Evolutionary conservation across 129 eudicot genomes (phyloP).

Genomic region (Rutidosis leptorrhynchoides): DNA sequence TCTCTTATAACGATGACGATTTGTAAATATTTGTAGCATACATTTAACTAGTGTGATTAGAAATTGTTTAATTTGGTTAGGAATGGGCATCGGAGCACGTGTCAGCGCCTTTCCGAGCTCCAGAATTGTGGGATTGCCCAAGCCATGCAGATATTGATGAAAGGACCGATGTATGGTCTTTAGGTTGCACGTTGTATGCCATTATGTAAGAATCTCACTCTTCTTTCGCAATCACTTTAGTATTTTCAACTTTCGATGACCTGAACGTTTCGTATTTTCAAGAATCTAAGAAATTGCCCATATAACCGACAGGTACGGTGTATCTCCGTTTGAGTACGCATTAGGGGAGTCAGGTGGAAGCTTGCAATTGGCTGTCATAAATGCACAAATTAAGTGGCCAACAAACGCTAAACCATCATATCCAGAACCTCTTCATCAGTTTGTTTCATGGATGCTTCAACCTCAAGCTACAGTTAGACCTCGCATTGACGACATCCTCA

Average conservation of each 20-base stretch:
- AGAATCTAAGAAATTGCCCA: not conserved
- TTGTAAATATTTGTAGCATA: not conserved
- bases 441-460: conserved; percentile 95
- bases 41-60: not conserved
- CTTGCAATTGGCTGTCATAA: conserved; percentile 78
- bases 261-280: not conserved
- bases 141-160: conserved; percentile 92
- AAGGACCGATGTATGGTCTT: conserved; percentile 91
- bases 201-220: conserved; percentile 62
- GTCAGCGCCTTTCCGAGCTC: conserved; percentile 91
- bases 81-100: conserved; percentile 99
- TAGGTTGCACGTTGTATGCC: conserved; percentile 89
- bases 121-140: conserved; percentile 98
- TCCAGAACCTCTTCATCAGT: conserved; percentile 88
- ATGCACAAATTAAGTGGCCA: conserved; percentile 93
- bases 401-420: conserved; percentile 68
- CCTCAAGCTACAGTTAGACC: conserved; percentile 87
- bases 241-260: not conserved
- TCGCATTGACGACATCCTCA: conserved; percentile 71
- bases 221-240: conserved; percentile 1
- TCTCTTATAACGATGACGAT: not conserved
- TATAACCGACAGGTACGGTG: conserved; percentile 68
- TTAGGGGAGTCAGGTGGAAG: conserved; percentile 93
- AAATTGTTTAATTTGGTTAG: conserved; percentile 37
- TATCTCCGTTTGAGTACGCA: conserved; percentile 91